Percentiles rank a stretch among this genome's conserved stretches.
Conservation (phyloP, 306 rosid species). For the Inga leiocalycina region DNA sequence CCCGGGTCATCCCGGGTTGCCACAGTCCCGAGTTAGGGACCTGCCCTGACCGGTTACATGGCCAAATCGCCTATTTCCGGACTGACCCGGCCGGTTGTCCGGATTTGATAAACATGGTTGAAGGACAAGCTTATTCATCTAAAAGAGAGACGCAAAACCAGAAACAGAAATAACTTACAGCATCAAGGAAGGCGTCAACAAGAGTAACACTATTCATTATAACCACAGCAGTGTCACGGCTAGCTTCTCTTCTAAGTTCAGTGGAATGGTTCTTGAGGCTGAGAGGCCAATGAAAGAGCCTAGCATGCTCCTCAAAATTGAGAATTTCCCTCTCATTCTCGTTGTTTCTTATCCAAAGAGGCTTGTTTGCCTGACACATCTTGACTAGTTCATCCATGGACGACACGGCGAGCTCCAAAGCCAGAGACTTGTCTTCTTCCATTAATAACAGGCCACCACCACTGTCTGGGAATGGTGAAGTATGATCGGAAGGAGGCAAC, state of each 20-base stretch:
- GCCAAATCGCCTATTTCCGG: too few relatives aligned
- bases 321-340: constrained; percentile 69
- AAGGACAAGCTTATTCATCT: background rate
- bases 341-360: constrained; percentile 67
- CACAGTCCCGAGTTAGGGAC: too few relatives aligned
- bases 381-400: constrained; percentile 67
- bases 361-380: constrained; percentile 65
- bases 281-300: constrained; percentile 67
- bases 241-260: constrained; percentile 75
- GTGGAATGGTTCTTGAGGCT: constrained; percentile 52
- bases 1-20: too few relatives aligned
- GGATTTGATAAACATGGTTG: background rate
- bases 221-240: constrained; percentile 73
- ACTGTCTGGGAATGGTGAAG: constrained; percentile 51
- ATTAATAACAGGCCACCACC: constrained; percentile 51
- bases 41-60: too few relatives aligned
- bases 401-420: constrained; percentile 69
- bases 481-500: constrained; percentile 49
- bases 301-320: constrained; percentile 69
- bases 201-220: constrained; percentile 95
- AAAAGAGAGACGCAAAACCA: background rate
- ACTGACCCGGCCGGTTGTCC: too few relatives aligned
- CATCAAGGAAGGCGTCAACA: constrained; percentile 89
- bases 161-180: constrained; percentile 46
- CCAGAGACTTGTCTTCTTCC: constrained; percentile 80